Base-by-base conservation (phyloP, 2,329 filamentous ascomycete species). In the Lasiodiplodia sp. region DNA sequence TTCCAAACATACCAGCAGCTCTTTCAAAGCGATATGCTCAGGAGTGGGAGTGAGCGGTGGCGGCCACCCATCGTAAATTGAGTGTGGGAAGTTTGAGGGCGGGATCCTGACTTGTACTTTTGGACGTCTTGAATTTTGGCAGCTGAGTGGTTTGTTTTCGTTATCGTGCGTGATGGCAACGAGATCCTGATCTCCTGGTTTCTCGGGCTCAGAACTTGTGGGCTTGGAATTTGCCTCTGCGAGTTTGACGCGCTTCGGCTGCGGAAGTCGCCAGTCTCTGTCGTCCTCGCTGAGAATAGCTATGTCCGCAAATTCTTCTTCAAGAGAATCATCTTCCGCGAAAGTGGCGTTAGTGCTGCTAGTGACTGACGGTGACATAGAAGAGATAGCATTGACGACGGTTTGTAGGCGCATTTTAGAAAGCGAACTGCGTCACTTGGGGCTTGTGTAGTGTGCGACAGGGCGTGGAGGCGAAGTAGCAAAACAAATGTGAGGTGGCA, bases 401-500 rank as follows among this genome's bases (percentile, higher is more conserved):
- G 16, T 14, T n/a, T n/a, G 40, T 1, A 49, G 18, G 5, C 18
- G 40, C 58, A 63, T 63, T 34, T 34, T 23, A 31, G 38, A 12
- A 7, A 31, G 21, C n/a, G 38, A 47, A 16, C 34, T 2, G 34
- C 31, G 14, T 58, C 21, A 21, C 55, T 58, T 25, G 31, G n/a
- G n/a, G n/a, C 31, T 57, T 23, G n/a, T 57, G 21, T n/a, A 57
- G 7, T 38, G 21, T 7, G 37, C 8, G 37, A 38, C 12, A 56
- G 25, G 40, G 40, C 12, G 23, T 21, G 37, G 25, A 18, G 38
- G 57, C n/a, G 57, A 40, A 28, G 28, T n/a, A 51, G 25, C 25
- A 63, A 63, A 63, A 63, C 58, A 63, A 63, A 63, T 4, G 58
- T 3, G 44, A 60, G 40, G 44, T 47, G 44, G 58, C 25, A 25